phyloP scores from a whole-genome alignment of 73 alveolate genomes.

The Stentor roeselii region DNA sequence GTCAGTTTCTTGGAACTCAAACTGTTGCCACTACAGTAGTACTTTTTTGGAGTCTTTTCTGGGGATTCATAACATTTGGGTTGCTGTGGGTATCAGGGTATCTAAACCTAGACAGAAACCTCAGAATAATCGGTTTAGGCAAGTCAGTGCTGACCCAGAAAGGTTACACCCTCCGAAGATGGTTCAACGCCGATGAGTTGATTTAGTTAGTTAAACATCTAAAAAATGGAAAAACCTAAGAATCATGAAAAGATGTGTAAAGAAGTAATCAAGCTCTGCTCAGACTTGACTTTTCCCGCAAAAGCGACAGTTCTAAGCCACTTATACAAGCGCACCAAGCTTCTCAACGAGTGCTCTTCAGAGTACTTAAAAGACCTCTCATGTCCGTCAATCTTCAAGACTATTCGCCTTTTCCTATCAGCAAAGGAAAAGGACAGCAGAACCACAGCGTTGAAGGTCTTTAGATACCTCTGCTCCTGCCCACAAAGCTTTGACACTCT shows the following conservation, averaged over 20 bases:
- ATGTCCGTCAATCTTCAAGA: background rate
- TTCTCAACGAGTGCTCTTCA: background rate
- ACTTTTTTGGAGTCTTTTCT: background rate
- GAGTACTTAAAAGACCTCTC: background rate
- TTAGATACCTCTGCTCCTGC: background rate
- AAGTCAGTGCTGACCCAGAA: background rate
- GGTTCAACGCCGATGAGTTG: too few relatives aligned
- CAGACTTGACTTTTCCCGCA: background rate
- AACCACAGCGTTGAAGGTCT: background rate
- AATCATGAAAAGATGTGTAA: background rate
- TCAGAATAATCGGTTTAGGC: background rate
- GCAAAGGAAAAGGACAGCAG: background rate
- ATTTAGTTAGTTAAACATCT: too few relatives aligned
- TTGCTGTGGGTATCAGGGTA: background rate
- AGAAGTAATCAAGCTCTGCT: background rate
- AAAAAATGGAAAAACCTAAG: background rate
- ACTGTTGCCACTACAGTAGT: background rate
- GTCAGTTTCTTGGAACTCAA: slow-evolving; percentile 8
- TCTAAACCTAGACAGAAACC: background rate
- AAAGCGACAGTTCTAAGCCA: background rate
- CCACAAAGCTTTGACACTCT: background rate
- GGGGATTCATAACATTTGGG: slow-evolving; percentile 4
- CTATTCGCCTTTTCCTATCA: background rate
- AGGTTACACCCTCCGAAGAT: background rate
- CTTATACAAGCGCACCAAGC: background rate